Conservation (phyloP, 352 stramenopile genomes). For the Globisporangium rhizosaccharum region DNA sequence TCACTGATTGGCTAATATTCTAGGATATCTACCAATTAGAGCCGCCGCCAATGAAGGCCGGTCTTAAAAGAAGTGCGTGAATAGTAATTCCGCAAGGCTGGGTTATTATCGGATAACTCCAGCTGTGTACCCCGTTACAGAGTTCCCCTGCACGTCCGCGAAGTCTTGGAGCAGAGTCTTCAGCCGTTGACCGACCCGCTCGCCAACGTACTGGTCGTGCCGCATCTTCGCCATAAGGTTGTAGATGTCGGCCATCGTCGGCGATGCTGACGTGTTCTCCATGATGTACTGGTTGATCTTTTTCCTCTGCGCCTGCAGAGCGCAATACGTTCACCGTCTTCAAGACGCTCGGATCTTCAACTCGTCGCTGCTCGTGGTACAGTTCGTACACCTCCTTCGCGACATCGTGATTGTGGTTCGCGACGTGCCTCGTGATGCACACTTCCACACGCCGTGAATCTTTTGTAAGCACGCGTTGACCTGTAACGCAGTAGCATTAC, state of each 20-base stretch:
- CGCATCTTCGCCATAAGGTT: conserved; percentile 2
- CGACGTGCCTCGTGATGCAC: neutral
- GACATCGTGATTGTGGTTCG: neutral
- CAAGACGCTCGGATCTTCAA: neutral
- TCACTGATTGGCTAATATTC: too few species aligned
- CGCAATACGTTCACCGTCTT: neutral
- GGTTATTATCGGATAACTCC: too few species aligned
- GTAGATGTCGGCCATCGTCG: conserved; percentile 10
- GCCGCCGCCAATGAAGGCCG: too few species aligned
- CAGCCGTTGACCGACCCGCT: neutral
- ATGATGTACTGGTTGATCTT: conserved; percentile 7
- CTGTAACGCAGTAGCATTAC: neutral
- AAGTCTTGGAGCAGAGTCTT: neutral
- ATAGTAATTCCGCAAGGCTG: too few species aligned
- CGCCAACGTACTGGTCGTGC: neutral
- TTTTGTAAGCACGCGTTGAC: neutral
- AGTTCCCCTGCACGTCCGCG: neutral
- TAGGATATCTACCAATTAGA: too few species aligned
- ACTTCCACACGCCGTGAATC: neutral
- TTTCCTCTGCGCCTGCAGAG: neutral
- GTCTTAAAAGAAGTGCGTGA: too few species aligned
- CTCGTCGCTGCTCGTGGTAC: neutral
- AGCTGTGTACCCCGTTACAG: too few species aligned
- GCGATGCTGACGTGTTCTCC: neutral
- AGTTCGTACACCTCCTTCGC: neutral